Conservation (phyloP, 805 yeast genomes). For the Candida sakaeoensis region DNA sequence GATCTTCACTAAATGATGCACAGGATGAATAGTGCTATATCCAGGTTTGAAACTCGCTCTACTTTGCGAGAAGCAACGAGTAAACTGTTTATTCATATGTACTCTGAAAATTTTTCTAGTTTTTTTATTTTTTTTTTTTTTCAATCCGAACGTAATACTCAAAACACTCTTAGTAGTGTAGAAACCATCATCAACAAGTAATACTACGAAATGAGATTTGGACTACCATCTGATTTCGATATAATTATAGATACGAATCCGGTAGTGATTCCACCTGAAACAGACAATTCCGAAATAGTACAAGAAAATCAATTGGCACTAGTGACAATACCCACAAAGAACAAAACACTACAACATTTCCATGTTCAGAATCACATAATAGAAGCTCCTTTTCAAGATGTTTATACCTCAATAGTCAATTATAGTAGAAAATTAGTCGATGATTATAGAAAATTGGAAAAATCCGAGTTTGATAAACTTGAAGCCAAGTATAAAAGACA, state of each 20-base stretch:
- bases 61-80: constrained; percentile 35
- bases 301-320: not conserved
- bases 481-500: not conserved
- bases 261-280: not conserved
- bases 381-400: constrained; percentile 2
- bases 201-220: constrained; percentile 21
- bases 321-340: not conserved
- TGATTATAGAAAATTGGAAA: not conserved
- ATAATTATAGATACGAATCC: constrained; percentile 10
- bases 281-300: constrained; percentile 10
- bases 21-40: constrained; percentile 77
- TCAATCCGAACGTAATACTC: too few relatives aligned
- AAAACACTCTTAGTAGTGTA: too few relatives aligned
- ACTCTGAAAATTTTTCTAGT: constrained; percentile 3
- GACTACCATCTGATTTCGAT: constrained; percentile 23
- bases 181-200: constrained; percentile 1
- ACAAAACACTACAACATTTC: not conserved
- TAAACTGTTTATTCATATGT: constrained; percentile 18
- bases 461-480: not conserved
- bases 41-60: constrained; percentile 47
- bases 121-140: constrained; percentile 1
- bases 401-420: constrained; percentile 7
- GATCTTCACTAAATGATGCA: constrained; percentile 82
- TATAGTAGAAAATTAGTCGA: constrained; percentile 1
- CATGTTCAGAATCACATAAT: not conserved